phyloP scores from a whole-genome alignment of 2,329 filamentous ascomycete genomes.

The Phaeophleospora eucalypticola region DNA sequence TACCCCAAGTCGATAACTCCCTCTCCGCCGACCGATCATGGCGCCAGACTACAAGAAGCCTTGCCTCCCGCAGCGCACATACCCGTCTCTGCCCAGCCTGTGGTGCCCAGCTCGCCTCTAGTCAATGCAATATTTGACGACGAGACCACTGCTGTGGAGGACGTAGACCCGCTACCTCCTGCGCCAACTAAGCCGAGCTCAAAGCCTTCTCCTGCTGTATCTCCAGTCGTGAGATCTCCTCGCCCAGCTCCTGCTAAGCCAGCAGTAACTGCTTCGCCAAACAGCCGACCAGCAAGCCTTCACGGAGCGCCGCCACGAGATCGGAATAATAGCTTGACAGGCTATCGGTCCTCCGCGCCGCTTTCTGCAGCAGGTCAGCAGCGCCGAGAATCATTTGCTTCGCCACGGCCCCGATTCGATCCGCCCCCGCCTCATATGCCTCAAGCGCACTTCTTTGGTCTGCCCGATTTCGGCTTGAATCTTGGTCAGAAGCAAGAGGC shows the following conservation, averaged over 20 bases:
- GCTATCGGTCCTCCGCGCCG: constrained; percentile 5
- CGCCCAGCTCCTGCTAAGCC: constrained; percentile 12
- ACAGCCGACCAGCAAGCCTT: constrained; percentile 13
- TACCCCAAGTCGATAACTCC: constrained; percentile 28
- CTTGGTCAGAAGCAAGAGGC: constrained; percentile 33
- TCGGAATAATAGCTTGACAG: constrained; percentile 10
- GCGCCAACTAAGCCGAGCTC: constrained; percentile 4
- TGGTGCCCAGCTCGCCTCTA: constrained; percentile 5
- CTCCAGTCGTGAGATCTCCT: constrained; percentile 14
- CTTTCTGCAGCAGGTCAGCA: constrained; percentile 7
- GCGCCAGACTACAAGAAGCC: constrained; percentile 15
- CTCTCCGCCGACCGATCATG: constrained; percentile 23
- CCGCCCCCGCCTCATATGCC: constrained; percentile 34
- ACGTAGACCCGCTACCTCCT: constrained; percentile 10
- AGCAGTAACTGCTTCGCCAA: constrained; percentile 14
- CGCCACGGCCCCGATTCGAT: constrained; percentile 23
- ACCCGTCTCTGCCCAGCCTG: constrained; percentile 1
- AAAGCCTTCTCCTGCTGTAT: constrained; percentile 4
- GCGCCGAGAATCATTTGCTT: constrained; percentile 22
- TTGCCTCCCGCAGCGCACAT: constrained; percentile 8
- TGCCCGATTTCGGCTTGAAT: constrained; percentile 30
- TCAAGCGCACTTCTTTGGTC: constrained; percentile 32
- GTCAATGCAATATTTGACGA: constrained; percentile 15
- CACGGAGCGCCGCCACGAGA: constrained; percentile 9
- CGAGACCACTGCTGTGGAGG: constrained; percentile 13